These are phyloP conservation scores for Sinapis alba DNA, from an alignment of 441 rosid species.

Conservation along the genomic window DNA sequence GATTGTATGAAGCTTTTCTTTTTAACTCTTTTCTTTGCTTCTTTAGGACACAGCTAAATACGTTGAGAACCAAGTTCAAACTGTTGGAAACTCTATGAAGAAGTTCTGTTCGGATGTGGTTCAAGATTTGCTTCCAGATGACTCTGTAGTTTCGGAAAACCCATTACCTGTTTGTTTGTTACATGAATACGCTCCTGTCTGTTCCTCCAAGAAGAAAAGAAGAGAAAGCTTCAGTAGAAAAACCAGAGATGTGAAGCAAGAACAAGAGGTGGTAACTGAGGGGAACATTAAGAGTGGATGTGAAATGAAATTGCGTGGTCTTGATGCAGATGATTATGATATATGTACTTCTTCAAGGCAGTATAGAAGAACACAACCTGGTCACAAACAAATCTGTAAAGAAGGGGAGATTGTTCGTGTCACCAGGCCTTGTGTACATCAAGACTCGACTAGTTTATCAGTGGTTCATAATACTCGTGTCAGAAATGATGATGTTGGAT, in stretches of 20 bases:
- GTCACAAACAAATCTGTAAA: constrained; percentile 29
- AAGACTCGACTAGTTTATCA: constrained; percentile 26
- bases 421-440: constrained; percentile 23
- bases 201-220: constrained; percentile 45
- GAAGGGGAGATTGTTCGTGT: constrained; percentile 31
- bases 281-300: constrained; percentile 36
- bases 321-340: constrained; percentile 43
- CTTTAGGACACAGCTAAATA: constrained; percentile 72
- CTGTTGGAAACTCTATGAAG: constrained; percentile 71
- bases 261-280: constrained; percentile 31
- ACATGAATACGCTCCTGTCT: constrained; percentile 46
- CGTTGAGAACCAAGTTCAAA: constrained; percentile 81
- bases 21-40: constrained; percentile 14
- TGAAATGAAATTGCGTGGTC: constrained; percentile 35
- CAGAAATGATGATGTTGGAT: constrained; percentile 37
- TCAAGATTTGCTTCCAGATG: constrained; percentile 61
- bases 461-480: constrained; percentile 31
- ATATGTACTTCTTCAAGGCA: constrained; percentile 39
- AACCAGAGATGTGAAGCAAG: constrained; percentile 37
- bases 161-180: constrained; percentile 38
- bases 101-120: constrained; percentile 70
- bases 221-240: constrained; percentile 40
- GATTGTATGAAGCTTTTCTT: neutral
- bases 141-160: constrained; percentile 47
- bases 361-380: constrained; percentile 34